Conservation (phyloP, 768 basidiomycete genomes). For the Russula virescens region DNA sequence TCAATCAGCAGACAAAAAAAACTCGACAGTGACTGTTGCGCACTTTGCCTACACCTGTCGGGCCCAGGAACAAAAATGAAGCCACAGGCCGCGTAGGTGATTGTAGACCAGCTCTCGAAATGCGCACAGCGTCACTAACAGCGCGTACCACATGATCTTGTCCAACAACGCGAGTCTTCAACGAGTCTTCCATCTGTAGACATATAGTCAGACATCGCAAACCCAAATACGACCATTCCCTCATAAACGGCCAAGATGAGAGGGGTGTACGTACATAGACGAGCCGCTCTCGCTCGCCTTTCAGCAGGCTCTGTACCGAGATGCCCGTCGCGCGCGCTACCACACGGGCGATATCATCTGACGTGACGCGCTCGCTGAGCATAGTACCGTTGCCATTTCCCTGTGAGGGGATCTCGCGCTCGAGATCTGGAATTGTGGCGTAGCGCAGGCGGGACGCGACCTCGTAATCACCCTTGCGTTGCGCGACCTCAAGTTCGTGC, state of each 20-base stretch:
- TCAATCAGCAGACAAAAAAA: neutral
- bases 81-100: conserved; percentile 87
- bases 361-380: conserved; percentile 82
- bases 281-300: conserved; percentile 85
- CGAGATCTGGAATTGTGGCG: conserved; percentile 77
- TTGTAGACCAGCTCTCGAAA: conserved; percentile 87
- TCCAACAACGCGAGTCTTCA: conserved; percentile 74
- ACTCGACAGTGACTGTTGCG: too few relatives aligned
- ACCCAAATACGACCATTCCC: neutral
- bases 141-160: conserved; percentile 86
- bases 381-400: conserved; percentile 47
- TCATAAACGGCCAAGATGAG: neutral
- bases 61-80: conserved; percentile 86
- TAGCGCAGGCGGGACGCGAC: conserved; percentile 78
- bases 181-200: conserved; percentile 76
- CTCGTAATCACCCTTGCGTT: conserved; percentile 85
- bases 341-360: conserved; percentile 83
- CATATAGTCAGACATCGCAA: neutral
- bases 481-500: conserved; percentile 80
- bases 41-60: conserved; percentile 83
- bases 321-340: conserved; percentile 88
- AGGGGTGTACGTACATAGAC: conserved; percentile 57
- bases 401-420: conserved; percentile 59
- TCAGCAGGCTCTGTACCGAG: conserved; percentile 81
- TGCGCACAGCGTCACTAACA: conserved; percentile 85